Conservation (phyloP, 208 protist species). For the Trypanosoma conorhini region DNA sequence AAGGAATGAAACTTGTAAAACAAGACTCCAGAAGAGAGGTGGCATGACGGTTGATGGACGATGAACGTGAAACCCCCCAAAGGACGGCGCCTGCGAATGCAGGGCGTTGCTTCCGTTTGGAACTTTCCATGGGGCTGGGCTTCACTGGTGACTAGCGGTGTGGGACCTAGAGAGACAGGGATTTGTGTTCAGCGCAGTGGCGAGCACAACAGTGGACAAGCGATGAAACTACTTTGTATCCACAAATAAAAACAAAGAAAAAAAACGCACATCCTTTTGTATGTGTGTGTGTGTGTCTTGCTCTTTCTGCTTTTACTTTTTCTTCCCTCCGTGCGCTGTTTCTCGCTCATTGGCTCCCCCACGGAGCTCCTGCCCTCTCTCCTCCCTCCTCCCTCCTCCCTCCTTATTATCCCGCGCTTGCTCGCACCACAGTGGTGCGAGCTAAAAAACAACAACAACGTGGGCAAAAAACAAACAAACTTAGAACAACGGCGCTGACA, state of each 20-base stretch:
- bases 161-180: background rate
- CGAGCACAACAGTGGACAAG: background rate
- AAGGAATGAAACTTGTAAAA: background rate
- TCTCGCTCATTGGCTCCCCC: too few relatives aligned
- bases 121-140: background rate
- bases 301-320: background rate
- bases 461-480: background rate
- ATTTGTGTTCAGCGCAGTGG: background rate
- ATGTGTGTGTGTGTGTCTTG: background rate
- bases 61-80: background rate
- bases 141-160: background rate
- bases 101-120: background rate
- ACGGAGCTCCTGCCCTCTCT: too few relatives aligned
- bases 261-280: background rate
- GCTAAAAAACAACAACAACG: background rate
- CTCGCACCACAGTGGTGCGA: background rate
- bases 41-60: background rate
- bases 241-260: background rate
- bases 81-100: background rate
- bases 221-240: background rate
- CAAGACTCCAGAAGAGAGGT: background rate
- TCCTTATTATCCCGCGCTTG: too few relatives aligned
- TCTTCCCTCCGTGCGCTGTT: background rate
- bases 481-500: background rate
- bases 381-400: too few relatives aligned